Base-by-base conservation (phyloP, 2,329 filamentous ascomycete genomes). In the Tothia fuscella region DNA sequence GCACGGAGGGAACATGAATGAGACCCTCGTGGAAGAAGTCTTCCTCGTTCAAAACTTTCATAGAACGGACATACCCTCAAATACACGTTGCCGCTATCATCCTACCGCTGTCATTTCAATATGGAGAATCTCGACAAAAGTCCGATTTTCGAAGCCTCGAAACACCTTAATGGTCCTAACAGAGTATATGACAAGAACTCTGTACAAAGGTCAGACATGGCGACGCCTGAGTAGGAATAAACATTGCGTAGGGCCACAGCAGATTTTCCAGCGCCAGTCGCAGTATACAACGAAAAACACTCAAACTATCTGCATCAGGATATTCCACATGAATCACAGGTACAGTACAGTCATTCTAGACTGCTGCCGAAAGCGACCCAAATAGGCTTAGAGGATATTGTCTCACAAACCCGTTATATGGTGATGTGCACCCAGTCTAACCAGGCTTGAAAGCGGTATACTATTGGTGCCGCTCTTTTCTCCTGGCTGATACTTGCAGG, bases 331-430 rank as follows among this genome's bases (percentile, higher is more conserved):
- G 14, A 29, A 29, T 29, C 26, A 29, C 26, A 29, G 26, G 26
- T 29, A 29, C 26, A 29, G 26, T 34, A 34, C 31, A 19, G 31
- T 34, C 31, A 7, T 34, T 34, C 31, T 34, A 34, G 9, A 34
- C 9, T 34, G 35, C 35, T 21, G 35, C 35, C 22, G 35, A 22
- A 38, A 38, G 35, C 22, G 35, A 21, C 22, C 19, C 17, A 38
- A 26, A 10, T 38, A 21, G 35, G 22, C 22, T 38, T 25, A 21
- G 35, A 21, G 17, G 20, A 38, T 26, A 21, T 13, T 22, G 35
- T 38, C 35, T 38, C 35, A 38, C 35, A 38, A 38, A 38, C 35
- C 17, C 35, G 17, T 22, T 38, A 38, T 38, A 38, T 38, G 20
- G 35, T 38, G 22, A 38, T 25, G 12, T 38, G 10, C 19, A 26